phyloP scores from a whole-genome alignment of 495 filamentous ascomycete genomes.

The Xylaria cubensis region DNA sequence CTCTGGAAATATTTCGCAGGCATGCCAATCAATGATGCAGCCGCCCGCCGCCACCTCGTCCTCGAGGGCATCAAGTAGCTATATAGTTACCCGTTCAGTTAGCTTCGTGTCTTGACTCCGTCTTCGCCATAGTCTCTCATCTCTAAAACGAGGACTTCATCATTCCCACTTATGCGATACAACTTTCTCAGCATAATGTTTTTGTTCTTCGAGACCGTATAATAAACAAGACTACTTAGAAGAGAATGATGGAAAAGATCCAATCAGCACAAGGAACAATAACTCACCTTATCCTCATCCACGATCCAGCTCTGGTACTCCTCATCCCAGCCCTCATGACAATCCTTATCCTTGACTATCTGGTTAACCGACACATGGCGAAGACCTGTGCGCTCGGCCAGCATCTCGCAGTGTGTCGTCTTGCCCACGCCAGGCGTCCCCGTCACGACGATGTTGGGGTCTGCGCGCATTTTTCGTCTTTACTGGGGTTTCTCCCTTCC shows the following conservation, averaged over 20 bases:
- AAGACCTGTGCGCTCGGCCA: conserved; percentile 69
- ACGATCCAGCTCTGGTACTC: conserved; percentile 89
- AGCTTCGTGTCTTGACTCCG: neutral
- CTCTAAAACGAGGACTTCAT: neutral
- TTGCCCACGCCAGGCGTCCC: conserved; percentile 97
- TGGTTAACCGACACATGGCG: conserved; percentile 89
- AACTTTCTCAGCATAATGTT: neutral
- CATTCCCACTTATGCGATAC: conserved; percentile 37
- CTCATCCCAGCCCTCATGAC: conserved; percentile 84
- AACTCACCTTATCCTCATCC: conserved; percentile 88
- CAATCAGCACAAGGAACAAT: conserved; percentile 24
- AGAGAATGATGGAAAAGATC: conserved; percentile 16
- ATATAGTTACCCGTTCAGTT: conserved; percentile 21
- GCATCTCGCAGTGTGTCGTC: conserved; percentile 81
- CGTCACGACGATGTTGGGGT: conserved; percentile 92
- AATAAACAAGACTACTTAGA: neutral
- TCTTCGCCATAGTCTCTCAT: neutral
- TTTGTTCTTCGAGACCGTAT: neutral
- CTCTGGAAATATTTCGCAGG: conserved; percentile 92
- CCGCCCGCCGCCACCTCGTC: conserved; percentile 79
- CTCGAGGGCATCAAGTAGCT: conserved; percentile 91
- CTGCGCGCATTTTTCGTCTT: conserved; percentile 54
- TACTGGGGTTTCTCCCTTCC: conserved; percentile 5
- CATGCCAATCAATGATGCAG: conserved; percentile 96
- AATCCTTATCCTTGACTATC: conserved; percentile 82